phyloP scores from a whole-genome alignment of 352 stramenopile genomes.

The Phytophthora tubulina region DNA sequence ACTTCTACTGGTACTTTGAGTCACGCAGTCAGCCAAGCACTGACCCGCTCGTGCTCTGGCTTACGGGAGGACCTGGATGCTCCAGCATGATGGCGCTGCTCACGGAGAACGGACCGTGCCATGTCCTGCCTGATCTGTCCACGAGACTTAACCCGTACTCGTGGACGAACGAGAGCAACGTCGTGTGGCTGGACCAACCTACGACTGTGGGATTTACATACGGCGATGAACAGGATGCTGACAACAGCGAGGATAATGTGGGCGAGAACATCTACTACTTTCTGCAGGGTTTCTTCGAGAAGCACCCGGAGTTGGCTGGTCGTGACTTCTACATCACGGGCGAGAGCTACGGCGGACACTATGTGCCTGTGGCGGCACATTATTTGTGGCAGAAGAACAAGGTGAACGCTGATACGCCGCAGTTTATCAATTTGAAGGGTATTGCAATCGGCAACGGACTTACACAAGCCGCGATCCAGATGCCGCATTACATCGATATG shows the following conservation, averaged over 20 bases:
- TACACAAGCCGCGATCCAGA: constrained; percentile 58
- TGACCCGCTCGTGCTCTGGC: constrained; percentile 71
- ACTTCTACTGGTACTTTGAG: constrained; percentile 84
- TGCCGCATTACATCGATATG: constrained; percentile 54
- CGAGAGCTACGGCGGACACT: constrained; percentile 78
- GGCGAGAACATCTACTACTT: constrained; percentile 76
- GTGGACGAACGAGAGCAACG: constrained; percentile 69
- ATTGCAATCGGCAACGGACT: constrained; percentile 62
- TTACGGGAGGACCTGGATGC: constrained; percentile 68
- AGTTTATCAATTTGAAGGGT: constrained; percentile 53
- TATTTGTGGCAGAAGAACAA: constrained; percentile 68
- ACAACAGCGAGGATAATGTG: constrained; percentile 56
- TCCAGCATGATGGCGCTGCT: constrained; percentile 69
- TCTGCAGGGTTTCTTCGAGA: constrained; percentile 68
- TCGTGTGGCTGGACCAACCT: constrained; percentile 77
- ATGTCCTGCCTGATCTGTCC: constrained; percentile 53
- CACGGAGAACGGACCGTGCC: constrained; percentile 73
- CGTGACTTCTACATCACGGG: constrained; percentile 72
- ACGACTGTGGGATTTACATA: constrained; percentile 67
- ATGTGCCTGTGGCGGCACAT: constrained; percentile 60
- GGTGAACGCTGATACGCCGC: constrained; percentile 18
- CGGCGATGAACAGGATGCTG: constrained; percentile 41
- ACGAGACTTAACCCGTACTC: constrained; percentile 62
- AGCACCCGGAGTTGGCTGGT: constrained; percentile 62
- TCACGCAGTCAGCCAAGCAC: constrained; percentile 53